Conservation (phyloP, 768 basidiomycete species). For the Lentinula boryana region DNA sequence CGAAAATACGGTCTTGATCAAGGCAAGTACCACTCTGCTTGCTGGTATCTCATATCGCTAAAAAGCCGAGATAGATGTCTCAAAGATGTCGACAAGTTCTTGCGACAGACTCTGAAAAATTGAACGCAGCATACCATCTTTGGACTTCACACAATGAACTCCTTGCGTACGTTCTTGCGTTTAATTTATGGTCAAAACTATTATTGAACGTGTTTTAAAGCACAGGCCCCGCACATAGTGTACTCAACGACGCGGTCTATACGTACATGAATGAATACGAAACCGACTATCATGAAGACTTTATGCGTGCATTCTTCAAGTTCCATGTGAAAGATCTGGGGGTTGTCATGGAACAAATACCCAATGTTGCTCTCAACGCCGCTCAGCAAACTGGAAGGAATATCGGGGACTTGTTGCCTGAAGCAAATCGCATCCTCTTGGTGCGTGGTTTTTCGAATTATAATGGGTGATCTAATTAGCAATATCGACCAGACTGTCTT, state of each 20-base stretch:
- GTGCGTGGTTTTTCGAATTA: conserved; percentile 33
- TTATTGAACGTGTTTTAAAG: conserved; percentile 23
- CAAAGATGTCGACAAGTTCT: conserved; percentile 71
- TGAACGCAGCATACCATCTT: conserved; percentile 73
- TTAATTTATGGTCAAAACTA: not conserved
- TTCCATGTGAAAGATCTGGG: conserved; percentile 62
- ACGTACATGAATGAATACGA: conserved; percentile 58
- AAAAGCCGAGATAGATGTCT: conserved; percentile 52
- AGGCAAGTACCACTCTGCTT: conserved; percentile 37
- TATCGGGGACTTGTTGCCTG: conserved; percentile 42
- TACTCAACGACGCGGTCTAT: conserved; percentile 67
- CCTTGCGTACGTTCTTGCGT: conserved; percentile 40
- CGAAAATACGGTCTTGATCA: conserved; percentile 72
- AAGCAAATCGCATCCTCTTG: conserved; percentile 64
- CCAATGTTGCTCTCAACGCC: conserved; percentile 38
- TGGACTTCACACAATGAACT: conserved; percentile 75
- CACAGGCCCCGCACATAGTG: conserved; percentile 47
- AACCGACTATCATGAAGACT: conserved; percentile 61
- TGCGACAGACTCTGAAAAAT: conserved; percentile 79
- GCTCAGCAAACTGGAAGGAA: conserved; percentile 39
- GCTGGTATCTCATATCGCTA: not conserved
- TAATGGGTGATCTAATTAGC: not conserved
- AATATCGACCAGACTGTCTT: conserved; percentile 51
- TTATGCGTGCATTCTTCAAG: conserved; percentile 82
- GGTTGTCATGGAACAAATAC: conserved; percentile 55